A percentile compares a stretch with the other conserved stretches of the same genome.
phyloP scores from a whole-genome alignment of 83 land plant genomes.

The Isoetes engelmannii region DNA sequence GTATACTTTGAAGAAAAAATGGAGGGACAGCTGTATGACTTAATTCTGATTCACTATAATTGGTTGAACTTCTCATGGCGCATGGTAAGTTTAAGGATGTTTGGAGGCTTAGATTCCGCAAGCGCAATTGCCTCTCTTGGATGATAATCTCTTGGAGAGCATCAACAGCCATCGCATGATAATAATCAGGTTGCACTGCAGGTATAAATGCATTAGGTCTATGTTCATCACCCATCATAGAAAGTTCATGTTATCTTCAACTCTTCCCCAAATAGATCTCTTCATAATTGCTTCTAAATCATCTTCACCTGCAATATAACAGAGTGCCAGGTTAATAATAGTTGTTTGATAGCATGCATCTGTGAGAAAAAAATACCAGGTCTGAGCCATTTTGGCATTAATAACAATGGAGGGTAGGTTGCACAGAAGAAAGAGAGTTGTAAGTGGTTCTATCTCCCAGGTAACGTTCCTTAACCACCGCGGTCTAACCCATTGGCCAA shows the following conservation, averaged over 20 bases:
- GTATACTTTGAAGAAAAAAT: not conserved
- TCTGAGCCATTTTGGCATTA: not conserved
- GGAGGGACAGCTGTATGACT: not conserved
- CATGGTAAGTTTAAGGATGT: not conserved
- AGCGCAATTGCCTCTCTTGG: not conserved
- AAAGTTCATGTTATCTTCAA: not conserved
- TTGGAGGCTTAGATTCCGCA: not conserved
- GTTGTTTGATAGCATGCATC: not conserved
- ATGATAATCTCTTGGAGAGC: slow-evolving; percentile 5
- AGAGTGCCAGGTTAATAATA: too few relatives aligned
- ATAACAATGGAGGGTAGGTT: slow-evolving; percentile 1
- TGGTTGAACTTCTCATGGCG: not conserved
- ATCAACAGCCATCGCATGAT: slow-evolving; percentile 1
- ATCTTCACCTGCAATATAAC: not conserved
- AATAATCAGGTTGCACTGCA: not conserved
- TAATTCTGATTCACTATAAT: not conserved
- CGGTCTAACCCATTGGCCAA: too few relatives aligned
- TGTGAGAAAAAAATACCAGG: not conserved
- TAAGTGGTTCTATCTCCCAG: slow-evolving; percentile 13
- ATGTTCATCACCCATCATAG: not conserved
- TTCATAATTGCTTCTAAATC: slow-evolving; percentile 2
- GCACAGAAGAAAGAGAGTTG: slow-evolving; percentile 2
- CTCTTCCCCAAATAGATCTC: not conserved
- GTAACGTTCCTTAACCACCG: too few relatives aligned
- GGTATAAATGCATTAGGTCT: not conserved